These are phyloP conservation scores for Rhododendron ovatum DNA, from an alignment of 148 eudicot species.

Conservation along the genomic window DNA sequence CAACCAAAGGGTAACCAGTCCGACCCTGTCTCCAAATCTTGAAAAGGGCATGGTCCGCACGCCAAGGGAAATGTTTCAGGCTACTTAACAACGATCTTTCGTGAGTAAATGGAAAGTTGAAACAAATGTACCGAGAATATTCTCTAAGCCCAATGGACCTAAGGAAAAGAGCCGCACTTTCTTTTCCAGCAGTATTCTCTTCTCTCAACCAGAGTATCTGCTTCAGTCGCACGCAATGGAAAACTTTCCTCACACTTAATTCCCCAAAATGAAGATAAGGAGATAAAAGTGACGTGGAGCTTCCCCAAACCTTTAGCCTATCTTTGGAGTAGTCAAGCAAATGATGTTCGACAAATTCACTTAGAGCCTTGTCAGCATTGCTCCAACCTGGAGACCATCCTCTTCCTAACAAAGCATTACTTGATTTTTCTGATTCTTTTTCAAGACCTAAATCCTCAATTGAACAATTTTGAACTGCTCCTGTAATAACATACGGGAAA, in stretches of 20 bases:
- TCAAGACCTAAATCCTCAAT: constrained; percentile 81
- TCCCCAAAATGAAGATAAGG: constrained; percentile 96
- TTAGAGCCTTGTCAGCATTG: constrained; percentile 70
- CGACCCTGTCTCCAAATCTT: constrained; percentile 98
- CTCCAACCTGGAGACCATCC: constrained; percentile 96
- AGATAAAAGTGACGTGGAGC: constrained; percentile 79
- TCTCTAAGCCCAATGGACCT: constrained; percentile 86
- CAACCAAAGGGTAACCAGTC: constrained; percentile 93
- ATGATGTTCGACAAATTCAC: constrained; percentile 65
- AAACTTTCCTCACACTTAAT: constrained; percentile 71
- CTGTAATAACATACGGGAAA: constrained; percentile 32
- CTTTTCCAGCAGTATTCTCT: constrained; percentile 48
- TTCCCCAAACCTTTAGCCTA: constrained; percentile 54
- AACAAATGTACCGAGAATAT: constrained; percentile 93
- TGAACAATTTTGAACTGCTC: constrained; percentile 39
- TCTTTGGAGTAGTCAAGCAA: constrained; percentile 55
- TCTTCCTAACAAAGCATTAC: constrained; percentile 83
- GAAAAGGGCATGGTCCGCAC: constrained; percentile 49
- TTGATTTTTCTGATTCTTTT: constrained; percentile 75
- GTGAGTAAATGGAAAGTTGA: constrained; percentile 90
- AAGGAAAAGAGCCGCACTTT: constrained; percentile 58
- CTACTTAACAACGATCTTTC: constrained; percentile 68
- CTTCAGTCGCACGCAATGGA: constrained; percentile 67
- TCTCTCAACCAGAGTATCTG: constrained; percentile 72
- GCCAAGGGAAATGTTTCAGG: constrained; percentile 84